Percentiles rank a stretch among this genome's conserved stretches.
Conservation (phyloP, 2,329 filamentous ascomycete species). For the Gnomoniopsis smithogilvyi region DNA sequence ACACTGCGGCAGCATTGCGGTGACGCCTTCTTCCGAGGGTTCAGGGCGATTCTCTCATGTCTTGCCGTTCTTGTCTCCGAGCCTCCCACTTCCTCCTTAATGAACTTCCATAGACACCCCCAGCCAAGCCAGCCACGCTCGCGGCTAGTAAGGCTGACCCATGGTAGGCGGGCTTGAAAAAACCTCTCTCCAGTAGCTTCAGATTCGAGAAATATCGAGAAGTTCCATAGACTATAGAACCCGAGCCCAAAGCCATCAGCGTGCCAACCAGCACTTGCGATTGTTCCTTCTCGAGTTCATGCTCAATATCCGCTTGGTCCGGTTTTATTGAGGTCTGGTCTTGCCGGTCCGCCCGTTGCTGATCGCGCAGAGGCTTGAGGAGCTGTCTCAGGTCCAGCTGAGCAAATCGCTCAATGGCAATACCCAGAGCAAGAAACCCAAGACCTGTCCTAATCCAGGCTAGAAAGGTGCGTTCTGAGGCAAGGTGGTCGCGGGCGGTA, state of each 20-base stretch:
- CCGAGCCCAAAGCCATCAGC: slow-evolving; percentile 41
- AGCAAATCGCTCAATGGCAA: slow-evolving; percentile 44
- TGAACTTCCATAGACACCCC: slow-evolving; percentile 27
- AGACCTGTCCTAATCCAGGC: slow-evolving; percentile 50
- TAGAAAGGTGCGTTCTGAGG: slow-evolving; percentile 50
- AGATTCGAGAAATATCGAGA: slow-evolving; percentile 43
- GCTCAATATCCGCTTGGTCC: slow-evolving; percentile 1
- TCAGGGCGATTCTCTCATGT: slow-evolving; percentile 9
- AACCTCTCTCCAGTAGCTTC: slow-evolving; percentile 37
- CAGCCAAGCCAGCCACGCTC: slow-evolving; percentile 27
- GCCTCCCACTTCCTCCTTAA: slow-evolving; percentile 21
- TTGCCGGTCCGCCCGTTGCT: slow-evolving; percentile 13
- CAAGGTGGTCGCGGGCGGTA: slow-evolving; percentile 49
- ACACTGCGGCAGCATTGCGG: not conserved
- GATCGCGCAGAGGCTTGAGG: slow-evolving; percentile 24
- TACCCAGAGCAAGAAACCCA: slow-evolving; percentile 48
- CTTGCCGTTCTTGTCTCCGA: slow-evolving; percentile 14
- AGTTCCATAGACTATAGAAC: slow-evolving; percentile 45
- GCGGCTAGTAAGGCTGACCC: slow-evolving; percentile 28
- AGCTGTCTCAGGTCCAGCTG: slow-evolving; percentile 37
- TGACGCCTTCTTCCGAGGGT: not conserved
- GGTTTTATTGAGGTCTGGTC: slow-evolving; percentile 8
- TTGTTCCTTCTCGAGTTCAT: slow-evolving; percentile 26
- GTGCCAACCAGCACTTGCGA: slow-evolving; percentile 35
- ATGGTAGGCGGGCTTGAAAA: slow-evolving; percentile 35